Evolutionary conservation across 148 eudicot species (phyloP), one percentile per base, ranked within the genome.

Genomic region (Agrostemma githago): DNA sequence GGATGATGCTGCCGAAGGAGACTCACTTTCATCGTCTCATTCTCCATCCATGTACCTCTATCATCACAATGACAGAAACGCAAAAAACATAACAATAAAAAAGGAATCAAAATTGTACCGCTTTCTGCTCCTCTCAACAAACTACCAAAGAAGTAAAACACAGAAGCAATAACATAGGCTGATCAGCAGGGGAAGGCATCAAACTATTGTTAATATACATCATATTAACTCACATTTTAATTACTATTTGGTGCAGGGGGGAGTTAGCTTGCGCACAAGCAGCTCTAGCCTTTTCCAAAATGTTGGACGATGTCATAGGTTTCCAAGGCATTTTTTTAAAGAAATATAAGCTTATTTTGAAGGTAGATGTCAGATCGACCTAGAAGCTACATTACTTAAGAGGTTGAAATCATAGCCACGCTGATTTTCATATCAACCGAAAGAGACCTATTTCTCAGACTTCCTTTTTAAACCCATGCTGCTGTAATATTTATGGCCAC

Each of bases 401-500:
- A 42, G 6, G 26, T 67, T 67, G n/a, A 20, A 69, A 46, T 46
- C 0, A 12, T 12, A 46, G 10, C 53, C 44, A 42, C 44, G 44
- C 44, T 42, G 6, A 3, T 42, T 6, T 46, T 46, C 11, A 8
- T 46, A 46, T 7, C 10, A 46, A 48, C 54, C 9, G 11, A 46
- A 48, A 48, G 54, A 4, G 54, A 48, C 12, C 54, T 48, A 3
- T 11, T 48, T 15, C 54, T 51, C 72, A 14, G 19, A 10, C 34
- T 69, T 69, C 59, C 72, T 46, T 48, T 19, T 69, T 68, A 8
- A 20, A 69, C 4, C 59, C 8, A 68, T 41, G 59, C 40, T 20
- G 9, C 1, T 69, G 4, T 48, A 41, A 51, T 1, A 48, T 48
- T 48, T 5, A 48, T 11, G n/a, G 41, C 17, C 39, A 54, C 58